Percentiles rank a stretch among this genome's conserved stretches.
Conservation (phyloP, 345 rosid genomes). For the Mangifera indica region DNA sequence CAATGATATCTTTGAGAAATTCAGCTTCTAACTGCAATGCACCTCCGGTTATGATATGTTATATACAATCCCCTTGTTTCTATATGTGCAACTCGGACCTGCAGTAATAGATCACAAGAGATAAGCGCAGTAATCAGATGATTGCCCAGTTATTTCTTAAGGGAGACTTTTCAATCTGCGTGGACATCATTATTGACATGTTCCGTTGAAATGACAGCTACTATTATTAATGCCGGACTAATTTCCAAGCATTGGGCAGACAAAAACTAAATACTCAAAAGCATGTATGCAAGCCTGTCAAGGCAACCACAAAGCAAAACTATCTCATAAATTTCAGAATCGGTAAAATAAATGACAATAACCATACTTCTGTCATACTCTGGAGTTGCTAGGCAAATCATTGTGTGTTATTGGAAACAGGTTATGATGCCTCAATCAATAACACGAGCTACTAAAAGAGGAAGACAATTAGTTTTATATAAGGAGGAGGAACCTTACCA, state of each 20-base stretch:
- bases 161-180: neutral
- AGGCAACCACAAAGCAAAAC: too few relatives aligned
- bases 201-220: too few relatives aligned
- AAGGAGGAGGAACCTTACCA: constrained; percentile 21
- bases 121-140: neutral
- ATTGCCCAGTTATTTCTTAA: neutral
- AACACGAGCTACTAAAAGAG: neutral
- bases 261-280: too few relatives aligned
- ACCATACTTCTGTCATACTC: too few relatives aligned
- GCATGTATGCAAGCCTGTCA: too few relatives aligned
- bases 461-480: neutral
- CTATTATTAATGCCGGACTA: too few relatives aligned
- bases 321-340: too few relatives aligned
- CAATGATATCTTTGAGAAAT: neutral
- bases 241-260: too few relatives aligned
- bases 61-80: constrained; percentile 19
- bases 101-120: constrained; percentile 1
- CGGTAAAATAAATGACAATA: too few relatives aligned
- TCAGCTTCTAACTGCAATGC: too few relatives aligned
- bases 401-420: neutral
- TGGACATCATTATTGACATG: too few relatives aligned
- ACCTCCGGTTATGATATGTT: too few relatives aligned
- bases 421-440: neutral
- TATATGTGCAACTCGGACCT: constrained; percentile 21
- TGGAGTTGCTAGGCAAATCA: neutral